Base-by-base conservation (phyloP, 1,284 basidiomycete species). In the Sanghuangporus weigelae region DNA sequence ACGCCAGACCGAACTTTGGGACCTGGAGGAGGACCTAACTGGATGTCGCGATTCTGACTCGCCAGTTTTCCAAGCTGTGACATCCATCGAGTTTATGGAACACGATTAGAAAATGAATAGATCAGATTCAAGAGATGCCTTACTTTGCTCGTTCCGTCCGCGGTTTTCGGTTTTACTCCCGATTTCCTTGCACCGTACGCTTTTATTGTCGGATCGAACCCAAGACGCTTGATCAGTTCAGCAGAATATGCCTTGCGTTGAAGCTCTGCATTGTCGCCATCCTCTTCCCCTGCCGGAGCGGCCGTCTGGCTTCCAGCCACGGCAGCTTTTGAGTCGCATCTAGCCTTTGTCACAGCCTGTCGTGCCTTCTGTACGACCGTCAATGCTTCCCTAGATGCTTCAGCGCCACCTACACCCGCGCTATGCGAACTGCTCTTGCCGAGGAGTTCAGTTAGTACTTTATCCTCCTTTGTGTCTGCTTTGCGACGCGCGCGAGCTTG, bases 401-500 rank as follows among this genome's bases (percentile, higher is more conserved):
- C 59, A 21, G 44, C 44, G 19, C 35, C 38, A 31, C 38, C 19
- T 23, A 66, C 61, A 48, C 66, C 69, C 53, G 54, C 60, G 55
- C 71, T 70, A 35, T 62, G 62, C 57, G 19, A 59, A 26, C 66
- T 40, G 46, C 67, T 42, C 65, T 65, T 44, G 66, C 84, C 78
- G 63, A 92, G 71, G 48, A 94, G 72, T 42, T 74, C 73, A 71
- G 84, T 78, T 67, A 94, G 72, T 26, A 80, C 78, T 31, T 46
- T 56, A 54, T 62, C 58, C 76, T 75, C 65, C 57, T 80, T 77
- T 38, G 77, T 79, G 31, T 81, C 81, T n/a, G 82, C 66, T 69
- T 81, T 81, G 53, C 92, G 81, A 66, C 86, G 86, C 3, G 86
- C 84, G 69, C 81, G 87, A 10, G 86, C 86, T 68, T 92, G 89